Evolutionary conservation across 441 rosid species (phyloP).

Genomic region (Biscutella laevigata): DNA sequence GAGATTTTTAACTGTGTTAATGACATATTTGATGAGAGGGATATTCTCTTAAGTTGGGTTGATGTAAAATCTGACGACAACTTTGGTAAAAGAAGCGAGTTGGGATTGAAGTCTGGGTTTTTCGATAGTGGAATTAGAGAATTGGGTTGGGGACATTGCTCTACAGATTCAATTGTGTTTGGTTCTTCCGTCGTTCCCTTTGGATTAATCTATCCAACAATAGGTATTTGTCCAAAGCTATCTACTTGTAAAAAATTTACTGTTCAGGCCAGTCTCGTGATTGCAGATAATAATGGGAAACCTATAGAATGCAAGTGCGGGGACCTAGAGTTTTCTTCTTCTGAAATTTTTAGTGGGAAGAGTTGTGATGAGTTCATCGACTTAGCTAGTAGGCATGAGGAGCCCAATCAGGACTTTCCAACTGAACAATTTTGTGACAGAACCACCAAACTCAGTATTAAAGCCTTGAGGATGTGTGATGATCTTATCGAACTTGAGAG

Average conservation of each 20-base stretch:
- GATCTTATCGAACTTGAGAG: conserved; percentile 32
- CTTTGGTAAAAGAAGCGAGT: conserved; percentile 12
- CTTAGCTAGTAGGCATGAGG: conserved; percentile 15
- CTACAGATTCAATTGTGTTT: conserved; percentile 50
- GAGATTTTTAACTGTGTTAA: conserved; percentile 47
- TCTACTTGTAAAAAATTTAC: conserved; percentile 18
- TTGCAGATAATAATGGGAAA: conserved; percentile 52
- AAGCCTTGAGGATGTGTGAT: conserved; percentile 40
- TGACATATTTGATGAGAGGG: conserved; percentile 48
- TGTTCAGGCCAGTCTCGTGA: conserved; percentile 54
- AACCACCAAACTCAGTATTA: conserved; percentile 33
- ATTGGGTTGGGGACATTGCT: conserved; percentile 83
- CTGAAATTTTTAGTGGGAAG: conserved; percentile 14
- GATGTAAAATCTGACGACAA: conserved; percentile 42
- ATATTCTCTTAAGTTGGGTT: conserved; percentile 80
- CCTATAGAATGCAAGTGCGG: conserved; percentile 75
- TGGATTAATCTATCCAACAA: conserved; percentile 71
- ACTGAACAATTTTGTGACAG: conserved; percentile 34
- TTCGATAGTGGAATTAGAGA: conserved; percentile 46
- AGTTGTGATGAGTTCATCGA: conserved; percentile 23
- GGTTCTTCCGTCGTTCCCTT: conserved; percentile 66
- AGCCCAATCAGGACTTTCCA: conserved; percentile 18
- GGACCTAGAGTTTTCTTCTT: conserved; percentile 46
- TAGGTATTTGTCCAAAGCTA: conserved; percentile 33
- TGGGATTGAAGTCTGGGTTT: conserved; percentile 27